Base-by-base conservation (phyloP, 345 rosid genomes). In the Eucalyptus urophylla region DNA sequence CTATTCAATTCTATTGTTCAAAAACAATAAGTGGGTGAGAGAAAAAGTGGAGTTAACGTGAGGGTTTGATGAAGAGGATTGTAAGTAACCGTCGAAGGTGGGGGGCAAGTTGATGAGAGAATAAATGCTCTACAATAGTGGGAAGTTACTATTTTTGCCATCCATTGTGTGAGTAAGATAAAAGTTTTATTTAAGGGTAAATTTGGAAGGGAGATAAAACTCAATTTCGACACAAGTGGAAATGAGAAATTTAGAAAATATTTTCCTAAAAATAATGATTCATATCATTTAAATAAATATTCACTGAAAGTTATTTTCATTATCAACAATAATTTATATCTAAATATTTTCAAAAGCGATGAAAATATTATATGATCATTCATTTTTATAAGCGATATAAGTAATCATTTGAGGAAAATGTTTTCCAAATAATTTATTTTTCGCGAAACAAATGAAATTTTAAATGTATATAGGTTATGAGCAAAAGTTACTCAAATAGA, bases 141-240 rank as follows among this genome's bases (percentile, higher is more conserved):
- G 72, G 72, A 65, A n/a, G 1, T 65, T 65, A 14, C 72, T n/a
- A 29, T 14, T 65, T 65, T 65, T 65, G 37, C 19, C 37, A n/a
- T 16, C 4, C 31, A 65, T 65, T 7, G 72, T 14, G 37, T 65
- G 19, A n/a, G 37, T 14, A n/a, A 2, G 69, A 27, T 29, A 62
- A 14, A 62, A 29, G 8, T 62, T 29, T 29, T 62, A 62, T 29
- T 13, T 65, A n/a, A 65, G 76, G 37, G 37, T 14, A 14, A 65
- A 65, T 65, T 14, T 65, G 76, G 21, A 65, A 65, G 37, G 76
- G 37, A 14, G 37, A 65, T 65, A 65, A 14, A 65, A 65, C 37
- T n/a, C 19, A n/a, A 62, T 62, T 62, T 62, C 5, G 3, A 65
- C 11, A 0, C 3, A 56, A 56, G 29, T 6, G 0, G 6, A 24